These are phyloP conservation scores for Protomyces macrosporus DNA, from an alignment of 1,139 yeast genomes.

Conservation along the genomic window DNA sequence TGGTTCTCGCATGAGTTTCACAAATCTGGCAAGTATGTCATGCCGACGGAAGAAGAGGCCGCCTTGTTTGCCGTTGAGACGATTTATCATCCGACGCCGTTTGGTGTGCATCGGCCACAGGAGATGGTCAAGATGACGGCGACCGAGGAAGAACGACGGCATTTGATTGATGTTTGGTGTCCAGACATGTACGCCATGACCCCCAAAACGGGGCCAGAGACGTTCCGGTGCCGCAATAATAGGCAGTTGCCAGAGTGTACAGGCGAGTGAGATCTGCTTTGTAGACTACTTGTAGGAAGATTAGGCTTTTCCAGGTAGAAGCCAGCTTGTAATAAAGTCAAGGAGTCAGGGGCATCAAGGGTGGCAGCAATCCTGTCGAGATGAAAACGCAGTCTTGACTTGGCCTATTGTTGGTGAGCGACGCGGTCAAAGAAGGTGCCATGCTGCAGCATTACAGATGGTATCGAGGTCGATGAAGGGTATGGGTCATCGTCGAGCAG, in stretches of 20 bases:
- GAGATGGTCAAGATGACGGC: background rate
- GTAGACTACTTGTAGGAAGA: background rate
- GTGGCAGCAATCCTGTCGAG: too few relatives aligned
- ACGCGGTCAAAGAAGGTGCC: too few relatives aligned
- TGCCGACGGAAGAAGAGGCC: slow-evolving; percentile 10
- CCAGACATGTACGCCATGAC: slow-evolving; percentile 19
- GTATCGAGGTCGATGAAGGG: too few relatives aligned
- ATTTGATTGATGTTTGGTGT: slow-evolving; percentile 10
- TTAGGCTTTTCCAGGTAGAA: background rate
- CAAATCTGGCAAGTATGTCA: background rate
- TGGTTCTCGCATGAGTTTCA: slow-evolving; percentile 6
- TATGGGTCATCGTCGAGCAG: too few relatives aligned
- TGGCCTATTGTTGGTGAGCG: too few relatives aligned
- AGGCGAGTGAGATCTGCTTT: too few relatives aligned
- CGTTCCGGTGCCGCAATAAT: slow-evolving; percentile 5
- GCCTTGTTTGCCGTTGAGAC: slow-evolving; percentile 15
- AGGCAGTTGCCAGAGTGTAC: background rate
- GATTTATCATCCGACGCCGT: slow-evolving; percentile 14
- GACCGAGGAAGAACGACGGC: background rate
- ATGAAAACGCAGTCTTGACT: too few relatives aligned
- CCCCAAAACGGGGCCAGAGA: slow-evolving; percentile 5
- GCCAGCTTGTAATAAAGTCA: too few relatives aligned
- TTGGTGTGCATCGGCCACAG: slow-evolving; percentile 12
- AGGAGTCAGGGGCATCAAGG: too few relatives aligned
- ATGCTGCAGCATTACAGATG: too few relatives aligned